Base-by-base conservation (phyloP, 1,284 basidiomycete genomes). In the Pseudozyma tsukubaensis region DNA sequence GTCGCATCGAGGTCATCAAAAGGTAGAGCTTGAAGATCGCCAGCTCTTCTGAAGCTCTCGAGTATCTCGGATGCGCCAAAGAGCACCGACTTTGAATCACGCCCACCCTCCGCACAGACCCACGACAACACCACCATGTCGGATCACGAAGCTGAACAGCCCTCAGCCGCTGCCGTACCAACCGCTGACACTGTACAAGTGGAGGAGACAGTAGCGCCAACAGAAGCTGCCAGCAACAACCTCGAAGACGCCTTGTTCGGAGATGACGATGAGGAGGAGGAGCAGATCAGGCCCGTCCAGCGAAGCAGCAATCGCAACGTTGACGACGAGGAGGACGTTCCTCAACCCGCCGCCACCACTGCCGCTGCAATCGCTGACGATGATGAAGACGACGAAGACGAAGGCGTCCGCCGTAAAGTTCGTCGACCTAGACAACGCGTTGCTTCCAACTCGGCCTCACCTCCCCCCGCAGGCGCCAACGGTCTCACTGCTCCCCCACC, bases 181-280 rank as follows among this genome's bases (percentile, higher is more conserved):
- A 36, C 44, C 4, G 45, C n/a, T 35, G 32, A 12, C 24, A 21
- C 37, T 16, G 53, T 50, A 29, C 53, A 56, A 29, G 3, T 19
- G 13, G 24, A 29, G 6, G 24, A 29, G 24, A 29, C 6, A 29
- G 24, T 29, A 29, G 24, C 24, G 24, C 24, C 39, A 3, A 21
- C 49, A 13, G 36, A 40, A 42, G n/a, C 32, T n/a, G 42, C 58
- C 6, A 48, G 32, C 3, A 50, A 48, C 44, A 52, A 69, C 16
- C 69, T 76, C 14, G 68, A 68, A 42, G 73, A 80, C 37, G 56
- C 70, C 29, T 50, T 80, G 11, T 80, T 80, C 45, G 75, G 67
- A 53, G 75, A 77, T 24, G 71, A 74, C 35, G 72, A 75, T 14
- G 70, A 70, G 4, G 69, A 72, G 18, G 61, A 69, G 19, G 69